These are phyloP conservation scores for Drosera spatulata DNA, from an alignment of 179 eudicot species.

Conservation along the genomic window DNA sequence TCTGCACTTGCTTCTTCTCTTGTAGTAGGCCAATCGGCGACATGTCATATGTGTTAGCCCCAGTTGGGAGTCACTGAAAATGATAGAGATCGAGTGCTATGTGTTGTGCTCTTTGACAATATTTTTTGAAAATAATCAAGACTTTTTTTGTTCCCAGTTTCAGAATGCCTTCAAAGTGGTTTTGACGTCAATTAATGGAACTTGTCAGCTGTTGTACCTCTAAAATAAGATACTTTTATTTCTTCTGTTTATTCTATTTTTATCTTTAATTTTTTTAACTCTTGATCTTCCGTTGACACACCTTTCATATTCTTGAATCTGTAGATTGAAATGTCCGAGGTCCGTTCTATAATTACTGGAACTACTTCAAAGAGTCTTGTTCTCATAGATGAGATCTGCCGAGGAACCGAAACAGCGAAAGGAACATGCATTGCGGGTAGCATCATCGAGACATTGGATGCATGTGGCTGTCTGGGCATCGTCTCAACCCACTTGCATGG, in stretches of 20 bases:
- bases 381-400: slow-evolving; percentile 91
- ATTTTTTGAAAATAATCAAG: neutral
- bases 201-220: no score
- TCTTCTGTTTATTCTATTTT: no score
- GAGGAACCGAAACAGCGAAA: slow-evolving; percentile 94
- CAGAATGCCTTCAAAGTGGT: no score
- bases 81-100: no score
- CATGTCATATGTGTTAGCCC: no score
- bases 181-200: no score
- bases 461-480: slow-evolving; percentile 70
- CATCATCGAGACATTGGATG: slow-evolving; percentile 72
- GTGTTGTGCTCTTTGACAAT: neutral
- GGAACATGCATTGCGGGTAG: slow-evolving; percentile 98
- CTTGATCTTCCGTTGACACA: neutral
- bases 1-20: no score
- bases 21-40: neutral
- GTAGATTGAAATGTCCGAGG: slow-evolving; percentile 97
- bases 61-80: no score
- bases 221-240: no score
- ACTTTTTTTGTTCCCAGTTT: no score
- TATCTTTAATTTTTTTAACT: no score
- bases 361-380: slow-evolving; percentile 85
- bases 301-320: neutral
- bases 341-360: slow-evolving; percentile 64
- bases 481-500: slow-evolving; percentile 94